Base-by-base conservation (phyloP, 2,329 filamentous ascomycete species). In the Teratosphaeria nubilosa region DNA sequence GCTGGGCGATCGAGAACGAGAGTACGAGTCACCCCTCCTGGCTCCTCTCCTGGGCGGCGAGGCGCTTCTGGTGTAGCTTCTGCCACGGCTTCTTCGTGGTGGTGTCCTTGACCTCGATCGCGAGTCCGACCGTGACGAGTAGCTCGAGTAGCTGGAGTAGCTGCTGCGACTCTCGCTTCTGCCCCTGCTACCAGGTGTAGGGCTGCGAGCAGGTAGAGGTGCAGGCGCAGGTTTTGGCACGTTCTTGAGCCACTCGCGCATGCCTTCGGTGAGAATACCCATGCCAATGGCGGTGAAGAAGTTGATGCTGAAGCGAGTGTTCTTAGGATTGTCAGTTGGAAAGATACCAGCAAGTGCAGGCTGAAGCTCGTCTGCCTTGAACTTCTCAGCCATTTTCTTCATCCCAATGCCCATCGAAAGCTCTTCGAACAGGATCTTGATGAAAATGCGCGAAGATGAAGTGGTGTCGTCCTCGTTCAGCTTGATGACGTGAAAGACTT, bases 201-300 rank as follows among this genome's bases (percentile, higher is more conserved):
- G 77, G 41, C 66, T 68, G 34, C 64, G 64, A 9, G 68, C 68
- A 24, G 83, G 79, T 1, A 88, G 77, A 1, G 90, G 84, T 5
- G 88, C 88, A 25, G 88, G 77, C 1, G 87, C 81, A 2, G 91
- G 91, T 70, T 95, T 94, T 13, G 91, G 91, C 74, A 95, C 84
- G 69, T 91, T 96, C 72, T 91, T 88, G 58, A 99, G 80, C 70
- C 87, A 85, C 68, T 95, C 90, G 73, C 94, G 86, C 90, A 96
- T 95, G 64, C 91, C 88, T 71, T 99, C 94, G 1, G 94, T 99
- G 61, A 99, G 81, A 25, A 84, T 85, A 70, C 94, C 94, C 88
- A 99, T 95, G 59, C 91, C 91, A 68, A 99, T 95, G 68, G 91
- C 94, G 10, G 94, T 99, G 73, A 99, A 97, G 80, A 96, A 99